Evolutionary conservation across 306 rosid genomes (phyloP).

Genomic region (Acacia crassicarpa): DNA sequence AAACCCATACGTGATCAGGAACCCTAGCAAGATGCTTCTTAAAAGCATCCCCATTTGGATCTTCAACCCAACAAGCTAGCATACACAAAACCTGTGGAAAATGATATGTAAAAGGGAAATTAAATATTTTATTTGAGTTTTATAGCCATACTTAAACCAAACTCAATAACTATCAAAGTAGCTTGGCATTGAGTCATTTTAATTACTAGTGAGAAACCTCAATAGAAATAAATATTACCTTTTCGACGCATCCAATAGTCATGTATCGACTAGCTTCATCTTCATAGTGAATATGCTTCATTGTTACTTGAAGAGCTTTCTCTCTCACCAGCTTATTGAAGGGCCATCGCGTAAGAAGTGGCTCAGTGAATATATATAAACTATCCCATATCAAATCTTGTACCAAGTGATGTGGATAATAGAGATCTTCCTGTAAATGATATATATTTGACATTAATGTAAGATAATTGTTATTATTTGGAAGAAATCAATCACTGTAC

Average conservation of each 20-base stretch:
- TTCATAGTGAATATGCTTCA: constrained; percentile 79
- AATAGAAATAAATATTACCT: constrained; percentile 33
- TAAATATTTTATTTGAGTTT: not conserved
- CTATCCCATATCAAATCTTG: constrained; percentile 77
- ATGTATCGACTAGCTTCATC: constrained; percentile 72
- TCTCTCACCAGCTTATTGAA: constrained; percentile 56
- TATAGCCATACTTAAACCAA: not conserved
- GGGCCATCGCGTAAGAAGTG: constrained; percentile 77
- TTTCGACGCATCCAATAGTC: constrained; percentile 65
- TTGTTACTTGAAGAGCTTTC: constrained; percentile 41
- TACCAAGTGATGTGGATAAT: constrained; percentile 41
- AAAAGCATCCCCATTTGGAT: constrained; percentile 69
- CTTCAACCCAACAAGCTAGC: constrained; percentile 88
- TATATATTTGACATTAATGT: not conserved
- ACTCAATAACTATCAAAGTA: not conserved
- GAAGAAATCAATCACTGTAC: not conserved
- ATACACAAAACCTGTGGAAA: constrained; percentile 51
- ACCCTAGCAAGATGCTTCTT: constrained; percentile 73
- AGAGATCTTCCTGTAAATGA: constrained; percentile 41
- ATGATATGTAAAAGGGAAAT: not conserved
- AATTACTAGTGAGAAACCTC: too few species aligned
- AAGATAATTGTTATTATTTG: not conserved
- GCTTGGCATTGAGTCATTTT: not conserved
- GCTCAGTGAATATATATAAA: constrained; percentile 55
- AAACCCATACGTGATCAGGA: constrained; percentile 70